Evolutionary conservation across 2,329 filamentous ascomycete species (phyloP).

Genomic region (Sarocladiaceae sp.): DNA sequence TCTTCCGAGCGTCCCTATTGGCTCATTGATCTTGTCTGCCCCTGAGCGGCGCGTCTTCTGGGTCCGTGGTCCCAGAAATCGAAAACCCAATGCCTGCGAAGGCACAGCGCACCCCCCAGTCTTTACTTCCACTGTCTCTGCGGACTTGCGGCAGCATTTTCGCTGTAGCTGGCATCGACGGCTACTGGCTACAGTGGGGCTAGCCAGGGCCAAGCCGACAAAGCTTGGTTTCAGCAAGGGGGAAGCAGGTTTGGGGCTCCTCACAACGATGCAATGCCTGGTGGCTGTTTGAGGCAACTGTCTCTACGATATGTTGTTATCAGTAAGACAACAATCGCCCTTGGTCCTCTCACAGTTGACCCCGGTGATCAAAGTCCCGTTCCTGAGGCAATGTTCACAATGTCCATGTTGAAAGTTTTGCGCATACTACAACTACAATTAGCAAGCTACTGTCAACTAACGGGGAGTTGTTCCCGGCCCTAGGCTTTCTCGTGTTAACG

Average conservation of each 20-base stretch:
- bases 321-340: too few relatives aligned
- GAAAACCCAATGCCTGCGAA: background rate
- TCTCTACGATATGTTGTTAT: too few relatives aligned
- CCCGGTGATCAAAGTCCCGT: too few relatives aligned
- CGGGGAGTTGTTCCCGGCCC: background rate
- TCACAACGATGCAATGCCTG: background rate
- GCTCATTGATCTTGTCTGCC: background rate
- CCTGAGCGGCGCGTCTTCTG: constrained; percentile 8
- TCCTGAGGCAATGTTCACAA: too few relatives aligned
- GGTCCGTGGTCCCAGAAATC: background rate
- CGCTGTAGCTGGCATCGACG: background rate
- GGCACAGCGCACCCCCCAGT: too few relatives aligned
- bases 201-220: background rate
- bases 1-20: constrained; percentile 5
- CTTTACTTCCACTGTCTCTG: too few relatives aligned
- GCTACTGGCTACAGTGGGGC: background rate
- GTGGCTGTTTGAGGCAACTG: too few relatives aligned
- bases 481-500: background rate
- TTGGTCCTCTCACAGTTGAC: too few relatives aligned
- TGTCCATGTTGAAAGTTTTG: too few relatives aligned
- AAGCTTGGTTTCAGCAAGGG: constrained; percentile 7
- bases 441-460: background rate
- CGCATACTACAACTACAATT: too few relatives aligned
- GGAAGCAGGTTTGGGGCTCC: background rate
- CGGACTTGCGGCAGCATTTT: too few relatives aligned